A percentile compares a stretch with the other conserved stretches of the same genome.
Evolutionary conservation across 2,329 filamentous ascomycete species (phyloP).

Genomic region (Ophiostoma piceae): DNA sequence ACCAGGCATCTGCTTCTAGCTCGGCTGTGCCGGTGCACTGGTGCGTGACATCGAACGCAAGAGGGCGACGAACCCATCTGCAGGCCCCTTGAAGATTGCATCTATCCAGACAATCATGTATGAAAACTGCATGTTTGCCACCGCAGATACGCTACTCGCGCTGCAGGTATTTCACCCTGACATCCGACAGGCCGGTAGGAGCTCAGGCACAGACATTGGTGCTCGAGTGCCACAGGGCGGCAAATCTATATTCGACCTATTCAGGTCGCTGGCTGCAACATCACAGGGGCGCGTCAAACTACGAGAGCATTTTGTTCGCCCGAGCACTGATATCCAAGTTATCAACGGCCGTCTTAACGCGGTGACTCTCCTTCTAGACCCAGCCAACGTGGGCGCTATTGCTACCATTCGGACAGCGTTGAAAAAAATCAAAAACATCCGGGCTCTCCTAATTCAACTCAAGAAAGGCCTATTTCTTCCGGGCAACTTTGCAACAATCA

Average conservation of each 20-base stretch:
- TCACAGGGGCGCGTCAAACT: conserved; percentile 70
- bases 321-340: conserved; percentile 60
- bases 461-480: conserved; percentile 67
- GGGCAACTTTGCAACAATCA: conserved; percentile 47
- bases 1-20: conserved; percentile 33
- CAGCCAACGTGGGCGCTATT: conserved; percentile 59
- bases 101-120: conserved; percentile 72
- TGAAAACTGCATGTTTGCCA: conserved; percentile 65
- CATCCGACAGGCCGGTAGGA: conserved; percentile 66
- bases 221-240: conserved; percentile 62
- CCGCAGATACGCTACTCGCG: conserved; percentile 70
- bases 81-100: conserved; percentile 52
- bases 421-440: conserved; percentile 70
- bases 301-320: conserved; percentile 75
- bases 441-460: conserved; percentile 61
- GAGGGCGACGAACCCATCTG: neutral
- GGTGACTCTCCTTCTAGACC: conserved; percentile 59
- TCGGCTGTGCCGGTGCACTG: conserved; percentile 84
- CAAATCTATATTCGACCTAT: conserved; percentile 77
- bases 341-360: conserved; percentile 69
- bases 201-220: conserved; percentile 55
- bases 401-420: conserved; percentile 56
- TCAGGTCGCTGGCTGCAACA: conserved; percentile 68
- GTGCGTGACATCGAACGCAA: conserved; percentile 69
- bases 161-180: conserved; percentile 83